These are phyloP conservation scores for Cytospora mali DNA, from an alignment of 2,329 filamentous ascomycete species.

Conservation along the genomic window DNA sequence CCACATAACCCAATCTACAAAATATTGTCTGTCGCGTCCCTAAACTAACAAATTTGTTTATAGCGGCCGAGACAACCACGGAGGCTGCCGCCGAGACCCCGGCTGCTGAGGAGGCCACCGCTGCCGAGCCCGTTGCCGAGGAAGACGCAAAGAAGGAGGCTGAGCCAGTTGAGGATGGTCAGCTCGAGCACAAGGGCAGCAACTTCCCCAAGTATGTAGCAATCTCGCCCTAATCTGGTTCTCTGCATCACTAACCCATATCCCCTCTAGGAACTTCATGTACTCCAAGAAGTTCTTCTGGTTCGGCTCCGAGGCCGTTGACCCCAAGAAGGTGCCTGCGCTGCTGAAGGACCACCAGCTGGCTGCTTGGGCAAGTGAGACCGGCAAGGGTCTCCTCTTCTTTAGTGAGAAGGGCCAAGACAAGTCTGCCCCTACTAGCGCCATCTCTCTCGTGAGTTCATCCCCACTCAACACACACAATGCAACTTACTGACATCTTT, in stretches of 20 bases:
- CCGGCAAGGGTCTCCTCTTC: conserved; percentile 93
- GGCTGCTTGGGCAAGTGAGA: conserved; percentile 88
- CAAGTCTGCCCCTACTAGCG: conserved; percentile 77
- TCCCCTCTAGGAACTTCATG: conserved; percentile 72
- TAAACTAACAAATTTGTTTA: conserved; percentile 19
- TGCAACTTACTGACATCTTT: background rate
- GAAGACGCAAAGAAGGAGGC: conserved; percentile 49
- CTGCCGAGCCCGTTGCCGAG: conserved; percentile 37
- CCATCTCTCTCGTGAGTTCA: conserved; percentile 78
- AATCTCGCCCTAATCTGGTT: background rate
- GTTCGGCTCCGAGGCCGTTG: conserved; percentile 74
- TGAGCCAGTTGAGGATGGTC: conserved; percentile 71
- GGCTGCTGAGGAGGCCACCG: conserved; percentile 41
- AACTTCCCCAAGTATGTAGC: conserved; percentile 78
- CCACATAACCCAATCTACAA: background rate
- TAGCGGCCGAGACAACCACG: conserved; percentile 36
- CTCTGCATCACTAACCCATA: conserved; percentile 31
- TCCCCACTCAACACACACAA: background rate
- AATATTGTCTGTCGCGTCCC: too few species aligned
- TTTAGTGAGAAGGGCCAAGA: conserved; percentile 81
- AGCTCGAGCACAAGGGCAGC: conserved; percentile 88
- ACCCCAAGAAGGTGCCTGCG: conserved; percentile 70
- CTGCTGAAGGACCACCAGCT: conserved; percentile 85
- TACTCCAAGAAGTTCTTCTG: conserved; percentile 95
- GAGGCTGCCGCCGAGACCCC: conserved; percentile 42